Conservation (phyloP, 2,329 filamentous ascomycete species). For the Neofusicoccum ribis region DNA sequence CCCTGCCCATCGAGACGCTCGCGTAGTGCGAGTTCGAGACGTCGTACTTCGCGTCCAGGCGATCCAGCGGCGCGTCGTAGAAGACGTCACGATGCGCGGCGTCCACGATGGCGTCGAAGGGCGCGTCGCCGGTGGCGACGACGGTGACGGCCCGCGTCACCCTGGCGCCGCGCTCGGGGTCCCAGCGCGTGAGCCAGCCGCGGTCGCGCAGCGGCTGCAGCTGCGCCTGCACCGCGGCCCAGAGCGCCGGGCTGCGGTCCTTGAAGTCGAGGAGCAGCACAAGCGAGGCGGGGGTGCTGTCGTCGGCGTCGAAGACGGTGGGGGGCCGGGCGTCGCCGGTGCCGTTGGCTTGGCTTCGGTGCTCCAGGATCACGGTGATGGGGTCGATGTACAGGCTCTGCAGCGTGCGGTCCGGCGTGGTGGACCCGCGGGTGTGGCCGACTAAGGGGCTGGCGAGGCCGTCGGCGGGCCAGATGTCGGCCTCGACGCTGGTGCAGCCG, state of each 20-base stretch:
- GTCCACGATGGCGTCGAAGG: constrained; percentile 47
- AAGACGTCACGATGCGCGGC: constrained; percentile 46
- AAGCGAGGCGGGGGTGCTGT: too few relatives aligned
- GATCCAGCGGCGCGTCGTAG: constrained; percentile 52
- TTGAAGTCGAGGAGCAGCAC: constrained; percentile 44
- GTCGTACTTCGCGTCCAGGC: constrained; percentile 35
- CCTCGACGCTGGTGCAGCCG: constrained; percentile 59
- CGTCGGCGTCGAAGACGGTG: too few relatives aligned
- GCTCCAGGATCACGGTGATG: too few relatives aligned
- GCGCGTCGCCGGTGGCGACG: constrained; percentile 56
- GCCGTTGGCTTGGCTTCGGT: too few relatives aligned
- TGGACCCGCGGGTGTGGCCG: constrained; percentile 51
- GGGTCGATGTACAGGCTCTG: too few relatives aligned
- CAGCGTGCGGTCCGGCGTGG: constrained; percentile 32
- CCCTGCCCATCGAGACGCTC: constrained; percentile 56
- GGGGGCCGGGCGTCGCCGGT: too few relatives aligned
- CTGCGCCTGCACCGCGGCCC: constrained; percentile 40
- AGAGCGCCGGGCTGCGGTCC: constrained; percentile 37
- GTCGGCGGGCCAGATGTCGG: constrained; percentile 52
- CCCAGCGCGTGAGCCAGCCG: constrained; percentile 53
- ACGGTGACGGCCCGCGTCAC: constrained; percentile 45
- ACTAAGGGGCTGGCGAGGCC: constrained; percentile 26
- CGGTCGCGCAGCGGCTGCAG: constrained; percentile 49
- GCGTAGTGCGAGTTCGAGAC: constrained; percentile 65
- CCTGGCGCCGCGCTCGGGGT: constrained; percentile 35